Evolutionary conservation across 139 green algal species (phyloP).

Genomic region (Chlorella sp.): DNA sequence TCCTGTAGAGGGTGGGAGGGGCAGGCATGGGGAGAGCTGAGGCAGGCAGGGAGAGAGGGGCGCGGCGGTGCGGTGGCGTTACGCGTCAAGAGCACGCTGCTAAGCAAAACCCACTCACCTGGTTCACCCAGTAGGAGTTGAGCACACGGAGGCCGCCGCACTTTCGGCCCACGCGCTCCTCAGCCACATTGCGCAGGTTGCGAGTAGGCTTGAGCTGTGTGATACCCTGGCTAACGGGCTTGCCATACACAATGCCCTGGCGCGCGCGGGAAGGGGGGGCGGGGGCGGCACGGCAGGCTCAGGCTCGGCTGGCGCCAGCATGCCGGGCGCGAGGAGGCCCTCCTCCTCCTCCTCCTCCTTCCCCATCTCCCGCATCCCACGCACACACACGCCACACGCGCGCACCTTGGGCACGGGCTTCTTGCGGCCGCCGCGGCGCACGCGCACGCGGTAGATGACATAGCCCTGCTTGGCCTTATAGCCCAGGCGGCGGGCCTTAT

Average conservation of each 20-base stretch:
- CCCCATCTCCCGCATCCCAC: too few relatives aligned
- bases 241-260: constrained; percentile 98
- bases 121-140: constrained; percentile 99
- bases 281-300: too few relatives aligned
- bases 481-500: constrained; percentile 97
- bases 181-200: constrained; percentile 91
- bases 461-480: constrained; percentile 99
- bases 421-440: constrained; percentile 97
- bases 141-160: constrained; percentile 94
- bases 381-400: too few relatives aligned
- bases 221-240: constrained; percentile 97
- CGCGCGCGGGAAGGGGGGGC: too few relatives aligned
- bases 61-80: too few relatives aligned
- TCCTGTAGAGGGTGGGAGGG: constrained; percentile 70
- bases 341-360: too few relatives aligned
- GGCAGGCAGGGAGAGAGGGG: background rate
- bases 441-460: constrained; percentile 95
- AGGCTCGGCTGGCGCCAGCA: too few relatives aligned
- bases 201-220: constrained; percentile 95
- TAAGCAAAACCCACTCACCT: constrained; percentile 56
- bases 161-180: constrained; percentile 96
- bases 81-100: background rate
- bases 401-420: constrained; percentile 91
- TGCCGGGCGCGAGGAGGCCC: too few relatives aligned
- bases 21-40: background rate